Evolutionary conservation across 805 yeast genomes (phyloP).

Genomic region (Ogataea henricii): DNA sequence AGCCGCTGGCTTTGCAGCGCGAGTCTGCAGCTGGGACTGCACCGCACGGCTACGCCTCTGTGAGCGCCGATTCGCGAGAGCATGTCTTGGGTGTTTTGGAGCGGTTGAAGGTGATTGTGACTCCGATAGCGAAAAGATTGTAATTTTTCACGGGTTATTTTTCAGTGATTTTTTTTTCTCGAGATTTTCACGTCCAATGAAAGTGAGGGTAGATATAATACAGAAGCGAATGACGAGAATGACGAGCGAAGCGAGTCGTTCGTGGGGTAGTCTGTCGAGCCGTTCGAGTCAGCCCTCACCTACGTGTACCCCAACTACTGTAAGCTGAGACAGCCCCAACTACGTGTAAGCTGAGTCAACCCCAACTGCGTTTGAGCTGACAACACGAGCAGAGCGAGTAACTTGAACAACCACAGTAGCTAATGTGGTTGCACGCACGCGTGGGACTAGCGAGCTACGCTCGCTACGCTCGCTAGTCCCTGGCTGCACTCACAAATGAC

Average conservation of each 20-base stretch:
- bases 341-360: too few relatives aligned
- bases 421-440: too few relatives aligned
- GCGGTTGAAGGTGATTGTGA: neutral
- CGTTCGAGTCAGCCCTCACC: too few relatives aligned
- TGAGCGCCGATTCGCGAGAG: neutral
- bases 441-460: too few relatives aligned
- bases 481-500: too few relatives aligned
- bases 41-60: neutral
- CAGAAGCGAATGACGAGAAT: neutral
- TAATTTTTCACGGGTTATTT: neutral
- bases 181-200: conserved; percentile 5
- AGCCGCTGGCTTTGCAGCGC: too few relatives aligned
- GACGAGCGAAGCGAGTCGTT: neutral
- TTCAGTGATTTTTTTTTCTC: conserved; percentile 2
- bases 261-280: neutral
- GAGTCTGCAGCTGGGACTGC: neutral
- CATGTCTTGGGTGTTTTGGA: neutral
- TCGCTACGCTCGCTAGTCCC: too few relatives aligned
- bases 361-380: too few relatives aligned
- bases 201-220: conserved; percentile 8
- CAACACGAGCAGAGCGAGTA: too few relatives aligned
- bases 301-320: too few relatives aligned
- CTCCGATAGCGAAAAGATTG: neutral
- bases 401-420: too few relatives aligned
- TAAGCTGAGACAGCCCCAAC: too few relatives aligned